Evolutionary conservation across 257 asterid genomes (phyloP).

Genomic region (Vinca minor): DNA sequence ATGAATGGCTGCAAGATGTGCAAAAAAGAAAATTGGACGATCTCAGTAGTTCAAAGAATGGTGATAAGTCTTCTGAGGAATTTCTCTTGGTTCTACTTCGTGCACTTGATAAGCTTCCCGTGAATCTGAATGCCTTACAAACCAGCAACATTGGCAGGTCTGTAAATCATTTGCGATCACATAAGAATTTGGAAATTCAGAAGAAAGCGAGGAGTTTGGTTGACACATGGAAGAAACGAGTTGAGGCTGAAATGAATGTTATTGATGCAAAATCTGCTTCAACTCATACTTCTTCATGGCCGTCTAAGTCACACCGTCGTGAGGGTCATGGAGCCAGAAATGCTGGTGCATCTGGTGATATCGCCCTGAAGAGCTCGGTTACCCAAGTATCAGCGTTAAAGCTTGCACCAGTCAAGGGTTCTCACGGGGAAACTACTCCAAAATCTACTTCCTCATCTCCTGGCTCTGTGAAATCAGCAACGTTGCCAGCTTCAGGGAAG

Average conservation of each 20-base stretch:
- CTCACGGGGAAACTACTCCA: conserved; percentile 48
- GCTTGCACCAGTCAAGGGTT: conserved; percentile 38
- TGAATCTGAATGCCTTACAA: conserved; percentile 75
- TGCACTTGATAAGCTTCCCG: conserved; percentile 86
- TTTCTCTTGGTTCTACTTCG: conserved; percentile 73
- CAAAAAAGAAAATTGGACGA: conserved; percentile 58
- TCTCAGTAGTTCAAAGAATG: not conserved
- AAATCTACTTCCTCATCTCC: conserved; percentile 64
- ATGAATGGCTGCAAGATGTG: conserved; percentile 88
- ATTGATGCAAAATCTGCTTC: conserved; percentile 41
- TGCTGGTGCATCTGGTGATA: conserved; percentile 52
- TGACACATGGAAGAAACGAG: conserved; percentile 62
- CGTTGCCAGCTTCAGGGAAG: conserved; percentile 45
- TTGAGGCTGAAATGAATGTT: conserved; percentile 51
- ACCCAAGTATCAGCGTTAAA: conserved; percentile 48
- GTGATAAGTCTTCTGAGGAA: conserved; percentile 63
- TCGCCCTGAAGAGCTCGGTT: conserved; percentile 43
- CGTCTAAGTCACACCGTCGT: conserved; percentile 62
- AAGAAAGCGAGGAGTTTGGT: conserved; percentile 47
- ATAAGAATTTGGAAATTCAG: conserved; percentile 64
- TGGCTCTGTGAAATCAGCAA: conserved; percentile 37
- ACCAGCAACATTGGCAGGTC: conserved; percentile 87
- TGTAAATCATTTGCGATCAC: conserved; percentile 74
- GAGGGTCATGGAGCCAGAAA: conserved; percentile 49
- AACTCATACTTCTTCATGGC: conserved; percentile 36